Evolutionary conservation across 179 eudicot genomes (phyloP).

Genomic region (Silene noctiflora): DNA sequence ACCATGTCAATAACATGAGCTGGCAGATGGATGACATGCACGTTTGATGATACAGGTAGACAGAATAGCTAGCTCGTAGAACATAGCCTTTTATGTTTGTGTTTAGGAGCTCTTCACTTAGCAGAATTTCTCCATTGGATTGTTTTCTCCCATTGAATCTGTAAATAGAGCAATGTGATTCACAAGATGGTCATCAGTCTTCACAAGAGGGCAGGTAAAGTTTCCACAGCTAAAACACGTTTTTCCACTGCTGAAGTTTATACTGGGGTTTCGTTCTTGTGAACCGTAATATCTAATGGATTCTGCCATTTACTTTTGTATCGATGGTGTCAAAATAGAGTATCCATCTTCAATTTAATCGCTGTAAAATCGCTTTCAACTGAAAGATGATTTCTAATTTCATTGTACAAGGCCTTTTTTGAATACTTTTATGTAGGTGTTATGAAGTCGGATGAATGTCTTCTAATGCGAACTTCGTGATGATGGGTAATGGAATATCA

Average conservation of each 20-base stretch:
- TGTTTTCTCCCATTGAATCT: conserved; percentile 40
- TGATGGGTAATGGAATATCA: conserved; percentile 1
- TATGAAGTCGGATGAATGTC: neutral
- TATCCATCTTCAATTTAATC: conserved; percentile 11
- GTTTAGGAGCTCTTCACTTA: conserved; percentile 27
- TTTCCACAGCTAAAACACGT: conserved; percentile 22
- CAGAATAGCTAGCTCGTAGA: conserved; percentile 46
- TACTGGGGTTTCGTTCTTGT: conserved; percentile 17
- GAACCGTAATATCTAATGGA: conserved; percentile 30
- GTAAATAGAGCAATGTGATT: conserved; percentile 59
- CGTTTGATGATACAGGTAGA: conserved; percentile 41
- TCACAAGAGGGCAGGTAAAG: conserved; percentile 24
- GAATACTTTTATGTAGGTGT: neutral
- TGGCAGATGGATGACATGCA: conserved; percentile 75
- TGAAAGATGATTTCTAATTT: conserved; percentile 21
- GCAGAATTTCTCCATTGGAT: conserved; percentile 47
- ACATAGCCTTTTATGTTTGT: conserved; percentile 42
- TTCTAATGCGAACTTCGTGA: conserved; percentile 13
- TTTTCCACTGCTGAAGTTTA: conserved; percentile 18
- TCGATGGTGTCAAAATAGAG: conserved; percentile 20
- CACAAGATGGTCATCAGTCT: conserved; percentile 25
- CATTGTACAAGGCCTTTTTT: neutral
- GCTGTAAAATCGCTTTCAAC: conserved; percentile 24
- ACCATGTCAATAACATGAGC: conserved; percentile 30
- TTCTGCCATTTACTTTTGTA: conserved; percentile 27